Evolutionary conservation across 176 grass and related monocot genomes (phyloP), one percentile per base, ranked within the genome.

Genomic region (Musa acuminata): DNA sequence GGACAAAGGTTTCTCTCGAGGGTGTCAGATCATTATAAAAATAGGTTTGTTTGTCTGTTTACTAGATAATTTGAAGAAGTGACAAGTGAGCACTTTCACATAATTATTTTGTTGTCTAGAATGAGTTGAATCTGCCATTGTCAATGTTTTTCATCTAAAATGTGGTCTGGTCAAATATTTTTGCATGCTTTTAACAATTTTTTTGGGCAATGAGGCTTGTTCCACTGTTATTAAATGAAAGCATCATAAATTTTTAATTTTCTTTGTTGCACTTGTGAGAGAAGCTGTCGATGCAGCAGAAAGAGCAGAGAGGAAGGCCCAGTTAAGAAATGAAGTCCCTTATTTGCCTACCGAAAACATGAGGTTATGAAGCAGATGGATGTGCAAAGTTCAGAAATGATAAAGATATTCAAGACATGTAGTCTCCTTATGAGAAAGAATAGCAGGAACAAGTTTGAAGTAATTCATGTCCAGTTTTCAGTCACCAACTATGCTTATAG

Each of bases 241-340:
- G 2, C 10, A 12, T 11, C 2, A 52, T 3, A n/a, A 27, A 24
- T 52, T 59, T 12, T 64, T 2, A 24, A 50, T 52, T 64, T 54
- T 67, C 29, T 20, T 63, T 62, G 72, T 25, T 74, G 49, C 27
- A 25, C 88, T 88, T 86, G 88, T 94, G 84, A 86, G 96, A 83
- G 91, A 99, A 87, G 78, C 91, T 71, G 43, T 95, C n/a, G 89
- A 84, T 84, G 55, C 74, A 52, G 68, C 84, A 49, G 91, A 99
- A 87, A 90, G 84, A 81, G 88, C 96, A 80, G 88, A 95, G 83
- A 94, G 88, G 79, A 99, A 99, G 86, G 64, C 78, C 27, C 91
- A 89, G 24, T 68, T 89, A 80, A 84, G 83, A 79, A 91, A 99
- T 84, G 91, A 84, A 86, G 78, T 74, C 54, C 79, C 78, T 70